Evolutionary conservation across 2,329 filamentous ascomycete genomes (phyloP).

Genomic region (Trichoderma koningii): DNA sequence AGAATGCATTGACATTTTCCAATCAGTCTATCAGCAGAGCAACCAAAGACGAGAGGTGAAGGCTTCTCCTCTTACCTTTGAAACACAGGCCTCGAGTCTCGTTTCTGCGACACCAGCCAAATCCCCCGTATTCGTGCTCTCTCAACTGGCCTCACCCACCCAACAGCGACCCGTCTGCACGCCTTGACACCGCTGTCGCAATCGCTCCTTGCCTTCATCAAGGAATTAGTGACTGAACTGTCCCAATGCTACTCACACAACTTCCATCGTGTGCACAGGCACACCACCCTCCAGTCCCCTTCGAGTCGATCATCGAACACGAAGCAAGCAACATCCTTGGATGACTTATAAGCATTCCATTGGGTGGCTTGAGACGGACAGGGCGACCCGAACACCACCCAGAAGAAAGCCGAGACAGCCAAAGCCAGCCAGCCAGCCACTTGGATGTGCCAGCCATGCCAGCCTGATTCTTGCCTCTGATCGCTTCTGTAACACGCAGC

Average conservation of each 20-base stretch:
- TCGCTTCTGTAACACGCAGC: neutral
- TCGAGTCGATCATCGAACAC: too few relatives aligned
- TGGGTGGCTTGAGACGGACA: conserved; percentile 1
- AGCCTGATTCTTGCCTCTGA: too few relatives aligned
- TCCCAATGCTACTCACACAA: too few relatives aligned
- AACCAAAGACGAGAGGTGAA: neutral
- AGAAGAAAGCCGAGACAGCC: too few relatives aligned
- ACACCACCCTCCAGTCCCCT: neutral
- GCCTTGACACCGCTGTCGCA: neutral
- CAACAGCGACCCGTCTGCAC: neutral
- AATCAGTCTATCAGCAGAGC: neutral
- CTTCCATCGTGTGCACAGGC: neutral
- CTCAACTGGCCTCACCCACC: neutral
- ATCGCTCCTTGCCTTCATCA: neutral
- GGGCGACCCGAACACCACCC: neutral
- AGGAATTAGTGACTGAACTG: neutral
- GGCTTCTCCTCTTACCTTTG: neutral
- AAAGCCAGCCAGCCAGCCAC: too few relatives aligned
- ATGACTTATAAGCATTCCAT: neutral
- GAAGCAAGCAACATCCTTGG: neutral
- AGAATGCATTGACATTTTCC: neutral
- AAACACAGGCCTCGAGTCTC: neutral
- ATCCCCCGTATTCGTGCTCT: too few relatives aligned
- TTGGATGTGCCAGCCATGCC: too few relatives aligned
- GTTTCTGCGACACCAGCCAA: conserved; percentile 4